Conservation (phyloP, 176 grass and related monocot genomes). For the Bonia amplexicaulis region DNA sequence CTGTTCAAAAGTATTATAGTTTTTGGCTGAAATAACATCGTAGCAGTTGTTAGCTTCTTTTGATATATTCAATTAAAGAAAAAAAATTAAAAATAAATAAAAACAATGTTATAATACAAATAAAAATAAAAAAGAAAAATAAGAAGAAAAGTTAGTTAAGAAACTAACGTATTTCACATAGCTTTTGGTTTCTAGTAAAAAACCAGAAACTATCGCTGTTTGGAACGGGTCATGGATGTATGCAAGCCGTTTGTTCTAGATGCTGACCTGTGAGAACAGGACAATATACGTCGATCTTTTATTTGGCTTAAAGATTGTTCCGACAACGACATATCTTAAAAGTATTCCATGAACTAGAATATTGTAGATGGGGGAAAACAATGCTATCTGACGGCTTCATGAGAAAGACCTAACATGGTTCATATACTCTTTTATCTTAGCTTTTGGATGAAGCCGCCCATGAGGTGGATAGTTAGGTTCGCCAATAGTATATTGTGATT, state of each 20-base stretch:
- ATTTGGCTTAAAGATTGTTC: slow-evolving; percentile 3
- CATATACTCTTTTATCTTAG: neutral
- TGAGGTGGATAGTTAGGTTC: slow-evolving; percentile 7
- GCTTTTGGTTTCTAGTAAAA: too few species aligned
- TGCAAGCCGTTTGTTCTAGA: neutral
- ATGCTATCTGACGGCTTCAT: neutral
- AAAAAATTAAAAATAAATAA: too few species aligned
- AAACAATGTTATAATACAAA: too few species aligned
- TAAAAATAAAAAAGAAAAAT: too few species aligned
- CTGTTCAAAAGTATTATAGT: too few species aligned
- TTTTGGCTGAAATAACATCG: too few species aligned
- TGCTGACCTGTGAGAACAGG: slow-evolving; percentile 2
- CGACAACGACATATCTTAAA: neutral
- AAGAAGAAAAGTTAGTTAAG: too few species aligned
- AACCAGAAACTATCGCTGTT: too few species aligned
- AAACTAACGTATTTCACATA: too few species aligned
- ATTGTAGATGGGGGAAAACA: neutral
- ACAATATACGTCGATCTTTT: neutral
- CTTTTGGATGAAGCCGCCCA: slow-evolving; percentile 5
- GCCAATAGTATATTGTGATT: neutral
- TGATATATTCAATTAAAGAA: too few species aligned
- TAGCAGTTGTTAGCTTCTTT: too few species aligned
- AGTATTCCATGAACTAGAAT: neutral
- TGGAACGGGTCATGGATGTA: neutral
- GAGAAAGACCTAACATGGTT: neutral